A percentile compares a stretch with the other conserved stretches of the same genome.
These are phyloP conservation scores for Vaccinium darrowii DNA, from an alignment of 148 eudicot genomes.

Conservation along the genomic window DNA sequence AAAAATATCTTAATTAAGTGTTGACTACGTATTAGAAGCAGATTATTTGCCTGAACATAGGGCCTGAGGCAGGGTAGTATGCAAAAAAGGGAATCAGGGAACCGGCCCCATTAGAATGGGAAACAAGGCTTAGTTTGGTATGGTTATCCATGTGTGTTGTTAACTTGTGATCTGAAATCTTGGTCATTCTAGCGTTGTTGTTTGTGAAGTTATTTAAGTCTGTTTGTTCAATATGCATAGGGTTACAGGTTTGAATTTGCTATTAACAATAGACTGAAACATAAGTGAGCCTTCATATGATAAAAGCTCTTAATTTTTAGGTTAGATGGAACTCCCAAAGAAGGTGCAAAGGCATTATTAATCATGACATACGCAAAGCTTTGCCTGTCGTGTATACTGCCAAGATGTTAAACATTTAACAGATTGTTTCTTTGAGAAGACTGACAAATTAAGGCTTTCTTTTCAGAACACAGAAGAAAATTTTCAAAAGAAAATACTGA, in stretches of 20 bases:
- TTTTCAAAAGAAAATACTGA: slow-evolving; percentile 68
- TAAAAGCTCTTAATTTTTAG: background rate
- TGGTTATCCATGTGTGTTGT: background rate
- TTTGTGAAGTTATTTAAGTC: background rate
- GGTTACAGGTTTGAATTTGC: background rate
- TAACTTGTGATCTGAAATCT: background rate
- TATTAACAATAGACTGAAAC: background rate
- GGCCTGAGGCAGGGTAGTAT: background rate
- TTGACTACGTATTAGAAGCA: background rate
- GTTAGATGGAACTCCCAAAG: background rate
- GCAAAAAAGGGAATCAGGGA: background rate
- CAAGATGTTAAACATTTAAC: background rate
- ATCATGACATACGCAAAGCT: background rate
- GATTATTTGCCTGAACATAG: background rate
- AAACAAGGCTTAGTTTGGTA: background rate
- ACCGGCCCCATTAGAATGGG: background rate
- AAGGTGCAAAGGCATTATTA: background rate
- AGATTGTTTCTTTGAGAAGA: background rate
- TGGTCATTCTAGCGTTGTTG: background rate
- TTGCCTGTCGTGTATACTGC: background rate
- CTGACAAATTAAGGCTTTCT: slow-evolving; percentile 8
- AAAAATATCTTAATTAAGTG: background rate
- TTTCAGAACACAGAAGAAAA: slow-evolving; percentile 69
- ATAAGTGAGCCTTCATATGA: background rate
- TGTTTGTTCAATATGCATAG: background rate